Evolutionary conservation across 495 filamentous ascomycete species (phyloP), one percentile per base, ranked within the genome.

Genomic region (Margaritispora aquatica): DNA sequence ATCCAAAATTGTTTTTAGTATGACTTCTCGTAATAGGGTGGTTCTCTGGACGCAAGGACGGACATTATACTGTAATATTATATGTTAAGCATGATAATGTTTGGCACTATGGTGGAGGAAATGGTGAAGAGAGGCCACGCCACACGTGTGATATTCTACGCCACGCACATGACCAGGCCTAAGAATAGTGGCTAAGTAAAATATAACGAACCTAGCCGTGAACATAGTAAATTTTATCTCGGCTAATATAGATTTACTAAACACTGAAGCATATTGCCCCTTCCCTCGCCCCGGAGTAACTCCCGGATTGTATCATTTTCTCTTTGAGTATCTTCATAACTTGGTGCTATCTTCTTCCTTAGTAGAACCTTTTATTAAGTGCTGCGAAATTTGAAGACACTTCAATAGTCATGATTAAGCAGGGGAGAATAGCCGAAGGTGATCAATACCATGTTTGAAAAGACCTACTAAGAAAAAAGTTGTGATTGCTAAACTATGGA

Each of bases 401-500:
- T 46, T 23, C 48, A 54, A 55, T 54, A 58, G 46, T 50, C 55
- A 44, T 26, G 20, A 10, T 58, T 49, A 58, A 58, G 44, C 24
- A 58, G 38, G 46, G 57, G 56, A 34, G 22, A 59, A 59, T 44
- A 52, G 48, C 47, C 21, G 23, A 59, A 59, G 47, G 56, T 24
- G 46, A 59, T 59, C 46, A 46, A 41, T 48, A 44, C 26, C 24
- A 23, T 59, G n/a, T 38, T 22, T 52, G 15, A 51, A 48, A 49
- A 34, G 34, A 60, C 23, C 50, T 60, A 19, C 26, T 55, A 60
- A 54, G 52, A 38, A 58, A 57, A 62, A 62, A 51, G 47, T 51
- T 55, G 50, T 57, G 36, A 57, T 54, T 62, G 54, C 23, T 57
- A 62, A 62, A 57, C 54, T 53, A 57, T 29, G 54, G 31, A 53